These are phyloP conservation scores for Saturnispora silvae DNA, from an alignment of 805 yeast species.

Conservation along the genomic window DNA sequence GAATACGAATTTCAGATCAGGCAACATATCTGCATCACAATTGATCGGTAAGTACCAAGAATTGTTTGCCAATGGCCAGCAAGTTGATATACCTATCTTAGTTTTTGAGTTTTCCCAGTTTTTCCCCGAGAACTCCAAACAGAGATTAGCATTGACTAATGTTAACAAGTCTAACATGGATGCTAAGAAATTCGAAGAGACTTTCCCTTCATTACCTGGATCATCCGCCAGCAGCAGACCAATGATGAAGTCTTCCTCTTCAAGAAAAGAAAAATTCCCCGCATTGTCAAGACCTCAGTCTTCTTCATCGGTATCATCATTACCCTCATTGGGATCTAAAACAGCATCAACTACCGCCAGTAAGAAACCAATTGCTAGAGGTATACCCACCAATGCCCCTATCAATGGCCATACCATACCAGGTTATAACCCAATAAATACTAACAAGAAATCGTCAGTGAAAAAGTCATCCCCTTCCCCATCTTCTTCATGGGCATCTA, in stretches of 20 bases:
- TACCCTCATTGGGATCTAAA: not conserved
- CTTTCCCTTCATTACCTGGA: slow-evolving; percentile 41
- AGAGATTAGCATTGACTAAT: slow-evolving; percentile 29
- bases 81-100: slow-evolving; percentile 46
- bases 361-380: slow-evolving; percentile 11
- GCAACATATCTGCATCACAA: slow-evolving; percentile 36
- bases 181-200: slow-evolving; percentile 23
- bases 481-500: slow-evolving; percentile 27
- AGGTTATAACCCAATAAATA: slow-evolving; percentile 12
- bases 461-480: too few species aligned
- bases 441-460: too few species aligned
- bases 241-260: not conserved
- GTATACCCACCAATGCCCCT: slow-evolving; percentile 12
- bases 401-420: slow-evolving; percentile 14
- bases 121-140: slow-evolving; percentile 36
- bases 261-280: slow-evolving; percentile 3
- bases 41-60: slow-evolving; percentile 36
- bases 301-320: not conserved
- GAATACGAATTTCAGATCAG: slow-evolving; percentile 38
- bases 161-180: slow-evolving; percentile 20
- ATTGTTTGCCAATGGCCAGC: slow-evolving; percentile 31
- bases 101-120: slow-evolving; percentile 52
- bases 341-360: not conserved
- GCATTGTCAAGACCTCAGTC: not conserved
- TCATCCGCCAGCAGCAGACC: slow-evolving; percentile 1